Percentiles rank a stretch among this genome's conserved stretches.
Conservation (phyloP, 2,329 filamentous ascomycete genomes). For the Calonectria fujianensis region DNA sequence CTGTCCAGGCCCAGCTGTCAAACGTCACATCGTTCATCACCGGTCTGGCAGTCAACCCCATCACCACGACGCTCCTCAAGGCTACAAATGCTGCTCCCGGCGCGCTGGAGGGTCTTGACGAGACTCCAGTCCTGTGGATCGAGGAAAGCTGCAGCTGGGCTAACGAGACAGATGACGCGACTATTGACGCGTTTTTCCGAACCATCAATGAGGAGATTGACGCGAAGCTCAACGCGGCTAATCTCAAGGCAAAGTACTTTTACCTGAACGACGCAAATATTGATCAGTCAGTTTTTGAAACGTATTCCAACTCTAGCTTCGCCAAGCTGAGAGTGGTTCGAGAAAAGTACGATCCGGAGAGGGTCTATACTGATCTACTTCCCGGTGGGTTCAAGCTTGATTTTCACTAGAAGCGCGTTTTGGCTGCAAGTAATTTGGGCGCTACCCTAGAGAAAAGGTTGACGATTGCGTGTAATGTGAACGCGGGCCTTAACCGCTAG, state of each 20-base stretch:
- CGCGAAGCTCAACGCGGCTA: background rate
- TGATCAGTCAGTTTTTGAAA: background rate
- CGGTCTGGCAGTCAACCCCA: background rate
- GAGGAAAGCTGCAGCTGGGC: conserved; percentile 4
- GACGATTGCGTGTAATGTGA: background rate
- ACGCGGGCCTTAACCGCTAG: background rate
- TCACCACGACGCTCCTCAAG: conserved; percentile 10
- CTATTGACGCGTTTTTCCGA: background rate
- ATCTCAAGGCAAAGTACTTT: background rate
- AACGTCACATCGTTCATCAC: background rate
- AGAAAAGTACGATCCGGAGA: background rate
- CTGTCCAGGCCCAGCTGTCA: background rate
- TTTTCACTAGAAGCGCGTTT: background rate
- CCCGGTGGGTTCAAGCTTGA: conserved; percentile 3
- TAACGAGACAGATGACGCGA: background rate
- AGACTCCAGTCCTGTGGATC: background rate
- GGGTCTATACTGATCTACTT: background rate
- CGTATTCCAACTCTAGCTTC: background rate
- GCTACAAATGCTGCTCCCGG: background rate
- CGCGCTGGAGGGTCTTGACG: background rate
- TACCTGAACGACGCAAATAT: background rate
- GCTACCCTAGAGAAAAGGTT: background rate
- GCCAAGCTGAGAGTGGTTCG: background rate
- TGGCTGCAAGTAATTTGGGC: background rate
- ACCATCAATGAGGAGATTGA: background rate